phyloP scores from a whole-genome alignment of 768 basidiomycete genomes.

The Boletus huronensis region DNA sequence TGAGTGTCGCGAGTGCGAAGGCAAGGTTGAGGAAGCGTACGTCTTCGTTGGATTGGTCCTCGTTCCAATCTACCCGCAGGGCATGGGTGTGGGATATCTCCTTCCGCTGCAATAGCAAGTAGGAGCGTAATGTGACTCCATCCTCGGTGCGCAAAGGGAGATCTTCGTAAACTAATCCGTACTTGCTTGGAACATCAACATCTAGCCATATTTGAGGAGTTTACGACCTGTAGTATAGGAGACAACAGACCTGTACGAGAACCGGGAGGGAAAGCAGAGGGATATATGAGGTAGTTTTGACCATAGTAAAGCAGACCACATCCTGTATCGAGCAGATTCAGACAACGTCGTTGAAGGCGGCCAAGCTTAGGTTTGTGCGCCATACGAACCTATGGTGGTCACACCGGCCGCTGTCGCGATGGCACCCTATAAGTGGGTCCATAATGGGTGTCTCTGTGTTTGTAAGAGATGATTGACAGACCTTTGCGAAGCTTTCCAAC shows the following conservation, averaged over 20 bases:
- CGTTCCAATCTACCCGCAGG: constrained; percentile 33
- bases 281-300: constrained; percentile 89
- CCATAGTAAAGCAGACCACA: constrained; percentile 78
- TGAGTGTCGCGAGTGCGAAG: not conserved
- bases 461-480: constrained; percentile 1
- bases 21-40: constrained; percentile 31
- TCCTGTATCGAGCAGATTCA: constrained; percentile 37
- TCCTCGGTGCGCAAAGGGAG: constrained; percentile 72
- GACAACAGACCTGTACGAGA: constrained; percentile 64
- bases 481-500: constrained; percentile 45
- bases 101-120: constrained; percentile 66
- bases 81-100: constrained; percentile 38
- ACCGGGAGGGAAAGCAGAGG: constrained; percentile 75
- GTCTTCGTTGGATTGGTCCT: constrained; percentile 54
- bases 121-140: constrained; percentile 66
- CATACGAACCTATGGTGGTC: constrained; percentile 49
- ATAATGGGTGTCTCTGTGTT: not conserved
- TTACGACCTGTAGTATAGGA: not conserved
- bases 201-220: constrained; percentile 38
- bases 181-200: constrained; percentile 67
- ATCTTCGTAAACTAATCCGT: constrained; percentile 71
- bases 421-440: constrained; percentile 39
- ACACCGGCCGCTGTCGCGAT: constrained; percentile 55
- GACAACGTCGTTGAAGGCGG: not conserved
- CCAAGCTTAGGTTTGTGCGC: not conserved